Percentiles rank a stretch among this genome's conserved stretches.
Evolutionary conservation across 2,329 filamentous ascomycete species (phyloP).

Genomic region (Fusarium cicatricum): DNA sequence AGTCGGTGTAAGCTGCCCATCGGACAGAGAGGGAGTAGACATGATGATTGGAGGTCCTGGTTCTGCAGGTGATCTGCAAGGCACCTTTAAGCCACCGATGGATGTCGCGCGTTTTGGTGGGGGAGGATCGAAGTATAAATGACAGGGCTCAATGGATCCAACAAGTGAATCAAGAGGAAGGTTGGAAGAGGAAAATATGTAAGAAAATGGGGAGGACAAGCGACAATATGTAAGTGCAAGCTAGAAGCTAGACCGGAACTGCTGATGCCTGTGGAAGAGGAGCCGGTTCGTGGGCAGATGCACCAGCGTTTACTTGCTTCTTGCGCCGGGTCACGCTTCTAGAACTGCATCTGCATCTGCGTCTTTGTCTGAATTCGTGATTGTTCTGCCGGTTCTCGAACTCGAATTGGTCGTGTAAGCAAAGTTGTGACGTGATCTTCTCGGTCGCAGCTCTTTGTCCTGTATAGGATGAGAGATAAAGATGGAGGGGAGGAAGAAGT

Average conservation of each 20-base stretch:
- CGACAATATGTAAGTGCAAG: slow-evolving; percentile 25
- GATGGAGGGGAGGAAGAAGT: background rate
- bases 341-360: slow-evolving; percentile 24
- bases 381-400: slow-evolving; percentile 7
- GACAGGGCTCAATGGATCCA: slow-evolving; percentile 11
- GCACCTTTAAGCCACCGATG: slow-evolving; percentile 40
- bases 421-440: slow-evolving; percentile 13
- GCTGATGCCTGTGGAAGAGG: slow-evolving; percentile 15
- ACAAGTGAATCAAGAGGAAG: slow-evolving; percentile 5
- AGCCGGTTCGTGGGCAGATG: slow-evolving; percentile 26
- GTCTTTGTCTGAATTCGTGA: slow-evolving; percentile 19
- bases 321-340: slow-evolving; percentile 24
- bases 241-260: slow-evolving; percentile 14
- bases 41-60: slow-evolving; percentile 38
- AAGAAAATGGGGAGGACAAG: slow-evolving; percentile 14
- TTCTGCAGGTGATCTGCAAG: slow-evolving; percentile 40
- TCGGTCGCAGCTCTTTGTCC: slow-evolving; percentile 5
- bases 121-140: slow-evolving; percentile 18
- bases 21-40: slow-evolving; percentile 41
- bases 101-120: slow-evolving; percentile 34
- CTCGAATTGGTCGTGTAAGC: slow-evolving; percentile 16
- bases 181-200: background rate
- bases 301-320: slow-evolving; percentile 30
- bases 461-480: slow-evolving; percentile 1
- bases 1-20: slow-evolving; percentile 41